Evolutionary conservation across 305 asterid genomes (phyloP), one percentile per base, ranked within the genome.

Genomic region (Fraxinus floribunda): DNA sequence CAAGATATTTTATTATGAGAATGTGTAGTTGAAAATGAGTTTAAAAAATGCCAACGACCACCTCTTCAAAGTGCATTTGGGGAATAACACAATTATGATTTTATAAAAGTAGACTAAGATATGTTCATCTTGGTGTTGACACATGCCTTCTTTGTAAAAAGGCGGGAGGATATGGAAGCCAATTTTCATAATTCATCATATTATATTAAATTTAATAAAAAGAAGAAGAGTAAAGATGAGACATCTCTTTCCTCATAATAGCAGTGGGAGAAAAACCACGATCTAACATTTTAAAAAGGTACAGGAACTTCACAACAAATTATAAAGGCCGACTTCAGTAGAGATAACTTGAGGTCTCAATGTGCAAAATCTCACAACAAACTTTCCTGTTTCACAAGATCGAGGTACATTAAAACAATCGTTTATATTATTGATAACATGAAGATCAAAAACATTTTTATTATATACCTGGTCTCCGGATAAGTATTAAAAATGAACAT

Each of bases 241-340:
- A 15, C 44, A 38, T 7, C 44, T 38, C 44, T 38, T 2, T 38
- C 44, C 5, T 81, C 34, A 16, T 52, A 62, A 41, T 3, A 49
- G 39, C 30, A 78, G 79, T 79, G 70, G 80, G 74, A 83, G 82
- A 78, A 66, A 74, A 13, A 32, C 15, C 49, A 74, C 10, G 36
- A 35, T 32, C 82, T 86, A 80, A 94, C 99, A 95, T 94, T 95
- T 74, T 92, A 97, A 85, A 88, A 88, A 85, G 90, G 94, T 75
- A 90, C 74, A 39, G 98, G 99, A 64, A 94, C 90, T 80, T 95
- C 98, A 88, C 86, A 90, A 78, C 91, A 89, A 66, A 93, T 94
- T 76, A 85, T 74, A 79, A 94, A 95, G 84, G 96, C 89, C 79
- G 84, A 85, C 93, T 88, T 95, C 93, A 94, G 82, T 91, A 92